Evolutionary conservation across 805 yeast genomes (phyloP).

Genomic region (Pichia manshurica): DNA sequence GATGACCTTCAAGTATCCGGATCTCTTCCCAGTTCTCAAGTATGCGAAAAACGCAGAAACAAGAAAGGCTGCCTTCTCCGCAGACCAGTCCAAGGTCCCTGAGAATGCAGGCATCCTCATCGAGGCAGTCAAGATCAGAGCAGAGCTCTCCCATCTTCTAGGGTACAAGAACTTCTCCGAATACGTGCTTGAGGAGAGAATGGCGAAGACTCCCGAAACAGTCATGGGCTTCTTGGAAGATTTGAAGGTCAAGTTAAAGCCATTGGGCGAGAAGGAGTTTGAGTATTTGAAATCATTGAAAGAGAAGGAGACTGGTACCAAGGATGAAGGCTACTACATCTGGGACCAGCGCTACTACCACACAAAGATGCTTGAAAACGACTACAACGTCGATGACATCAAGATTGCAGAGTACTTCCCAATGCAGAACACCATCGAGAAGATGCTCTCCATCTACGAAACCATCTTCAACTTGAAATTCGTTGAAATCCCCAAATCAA

Average conservation of each 20-base stretch:
- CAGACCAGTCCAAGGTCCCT: conserved; percentile 62
- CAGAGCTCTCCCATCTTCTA: conserved; percentile 52
- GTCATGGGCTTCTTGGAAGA: conserved; percentile 61
- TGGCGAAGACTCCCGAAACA: conserved; percentile 65
- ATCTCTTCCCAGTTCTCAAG: conserved; percentile 69
- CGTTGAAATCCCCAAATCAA: conserved; percentile 39
- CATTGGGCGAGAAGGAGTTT: conserved; percentile 54
- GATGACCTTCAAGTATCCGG: conserved; percentile 81
- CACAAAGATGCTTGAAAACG: conserved; percentile 57
- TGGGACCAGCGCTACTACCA: conserved; percentile 76
- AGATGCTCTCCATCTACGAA: conserved; percentile 71
- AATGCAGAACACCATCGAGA: conserved; percentile 54
- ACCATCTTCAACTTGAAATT: conserved; percentile 64
- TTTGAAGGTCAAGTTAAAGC: conserved; percentile 50
- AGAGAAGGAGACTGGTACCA: conserved; percentile 38
- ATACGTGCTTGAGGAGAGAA: conserved; percentile 65
- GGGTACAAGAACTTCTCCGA: conserved; percentile 69
- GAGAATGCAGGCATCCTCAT: conserved; percentile 56
- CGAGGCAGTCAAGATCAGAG: conserved; percentile 57
- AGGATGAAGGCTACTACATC: conserved; percentile 41
- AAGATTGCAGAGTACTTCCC: conserved; percentile 78
- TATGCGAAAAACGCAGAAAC: conserved; percentile 61
- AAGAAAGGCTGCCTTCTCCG: conserved; percentile 58
- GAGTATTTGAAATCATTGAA: conserved; percentile 46
- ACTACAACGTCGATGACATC: conserved; percentile 66